A percentile compares a stretch with the other conserved stretches of the same genome.
Conservation (phyloP, 1,139 yeast species). For the Diutina ranongensis region DNA sequence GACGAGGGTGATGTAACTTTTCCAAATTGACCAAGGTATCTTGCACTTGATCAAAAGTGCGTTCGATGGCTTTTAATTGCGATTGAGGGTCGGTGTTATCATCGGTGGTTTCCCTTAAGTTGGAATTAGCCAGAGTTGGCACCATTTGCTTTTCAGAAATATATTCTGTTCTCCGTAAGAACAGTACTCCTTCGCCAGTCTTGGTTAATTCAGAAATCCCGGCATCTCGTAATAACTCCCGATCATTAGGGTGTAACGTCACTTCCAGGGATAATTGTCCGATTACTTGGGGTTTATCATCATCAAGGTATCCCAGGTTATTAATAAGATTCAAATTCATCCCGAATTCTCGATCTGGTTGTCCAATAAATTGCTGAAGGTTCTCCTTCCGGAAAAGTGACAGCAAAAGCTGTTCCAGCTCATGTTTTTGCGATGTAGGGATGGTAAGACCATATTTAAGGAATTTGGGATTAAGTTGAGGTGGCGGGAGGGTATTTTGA, state of each 20-base stretch:
- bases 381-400: conserved; percentile 71
- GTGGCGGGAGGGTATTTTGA: conserved; percentile 83
- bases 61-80: conserved; percentile 61
- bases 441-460: conserved; percentile 41
- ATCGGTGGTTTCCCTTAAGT: conserved; percentile 12
- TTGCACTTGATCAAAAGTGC: conserved; percentile 55
- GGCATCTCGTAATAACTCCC: conserved; percentile 72
- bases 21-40: conserved; percentile 34
- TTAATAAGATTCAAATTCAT: conserved; percentile 67
- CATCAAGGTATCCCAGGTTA: conserved; percentile 59
- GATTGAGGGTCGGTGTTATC: conserved; percentile 46
- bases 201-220: conserved; percentile 36
- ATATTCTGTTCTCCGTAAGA: conserved; percentile 90
- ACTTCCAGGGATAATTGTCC: conserved; percentile 14
- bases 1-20: conserved; percentile 61
- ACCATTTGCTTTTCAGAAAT: conserved; percentile 38
- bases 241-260: conserved; percentile 67
- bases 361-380: conserved; percentile 50
- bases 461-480: conserved; percentile 84
- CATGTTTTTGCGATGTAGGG: conserved; percentile 21
- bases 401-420: conserved; percentile 55
- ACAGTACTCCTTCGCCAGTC: conserved; percentile 59
- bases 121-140: conserved; percentile 7
- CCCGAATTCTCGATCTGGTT: conserved; percentile 64
- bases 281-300: conserved; percentile 40